A percentile compares a stretch with the other conserved stretches of the same genome.
Evolutionary conservation across 108 stramenopile species (phyloP).

Genomic region (Cyclotella kingstonii): DNA sequence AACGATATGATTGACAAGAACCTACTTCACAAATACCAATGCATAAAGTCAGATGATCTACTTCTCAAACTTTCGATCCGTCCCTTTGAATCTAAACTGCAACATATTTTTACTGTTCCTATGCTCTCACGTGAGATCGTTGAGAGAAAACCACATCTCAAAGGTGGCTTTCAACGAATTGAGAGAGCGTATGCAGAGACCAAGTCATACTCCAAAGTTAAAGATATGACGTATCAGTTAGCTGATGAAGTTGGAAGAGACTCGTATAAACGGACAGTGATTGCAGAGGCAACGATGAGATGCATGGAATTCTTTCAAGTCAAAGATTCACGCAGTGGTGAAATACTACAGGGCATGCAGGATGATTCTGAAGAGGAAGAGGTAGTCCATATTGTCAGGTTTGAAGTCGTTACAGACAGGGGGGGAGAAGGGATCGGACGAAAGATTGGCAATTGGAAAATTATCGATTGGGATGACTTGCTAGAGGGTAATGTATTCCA

Average conservation of each 20-base stretch:
- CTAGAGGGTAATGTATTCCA: slow-evolving; percentile 39
- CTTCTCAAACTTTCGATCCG: slow-evolving; percentile 27
- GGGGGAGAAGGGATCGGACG: slow-evolving; percentile 18
- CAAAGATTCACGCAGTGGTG: slow-evolving; percentile 16
- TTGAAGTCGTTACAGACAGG: slow-evolving; percentile 44
- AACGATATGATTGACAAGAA: slow-evolving; percentile 38
- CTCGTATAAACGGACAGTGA: slow-evolving; percentile 20
- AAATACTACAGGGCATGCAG: slow-evolving; percentile 31
- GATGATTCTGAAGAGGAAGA: slow-evolving; percentile 30
- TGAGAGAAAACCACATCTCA: slow-evolving; percentile 29
- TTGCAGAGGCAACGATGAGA: slow-evolving; percentile 32
- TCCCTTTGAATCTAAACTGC: slow-evolving; percentile 21
- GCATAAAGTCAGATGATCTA: slow-evolving; percentile 6
- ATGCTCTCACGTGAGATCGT: slow-evolving; percentile 39
- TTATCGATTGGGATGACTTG: slow-evolving; percentile 41
- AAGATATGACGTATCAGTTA: slow-evolving; percentile 20
- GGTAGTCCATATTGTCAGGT: slow-evolving; percentile 39
- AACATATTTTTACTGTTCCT: slow-evolving; percentile 38
- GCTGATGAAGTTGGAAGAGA: slow-evolving; percentile 20
- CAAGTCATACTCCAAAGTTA: slow-evolving; percentile 17
- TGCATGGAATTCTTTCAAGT: slow-evolving; percentile 43
- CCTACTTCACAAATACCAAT: slow-evolving; percentile 18
- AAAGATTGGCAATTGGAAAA: slow-evolving; percentile 34
- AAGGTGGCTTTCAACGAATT: slow-evolving; percentile 27
- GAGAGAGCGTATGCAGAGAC: slow-evolving; percentile 20